Percentiles rank a stretch among this genome's conserved stretches.
Conservation (phyloP, 352 stramenopile genomes). For the Aphanomyces stellatus region DNA sequence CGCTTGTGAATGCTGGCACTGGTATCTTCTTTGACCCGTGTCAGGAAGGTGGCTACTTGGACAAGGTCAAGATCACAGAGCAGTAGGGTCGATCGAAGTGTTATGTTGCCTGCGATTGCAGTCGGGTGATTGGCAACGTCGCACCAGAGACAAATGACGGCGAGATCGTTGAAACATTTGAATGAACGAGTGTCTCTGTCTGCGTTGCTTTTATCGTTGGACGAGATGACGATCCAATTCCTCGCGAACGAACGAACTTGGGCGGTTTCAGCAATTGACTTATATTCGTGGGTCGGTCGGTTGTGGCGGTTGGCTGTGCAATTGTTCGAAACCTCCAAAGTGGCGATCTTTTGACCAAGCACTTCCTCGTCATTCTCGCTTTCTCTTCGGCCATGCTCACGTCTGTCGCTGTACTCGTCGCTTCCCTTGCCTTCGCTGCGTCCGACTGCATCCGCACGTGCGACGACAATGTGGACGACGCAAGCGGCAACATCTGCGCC, state of each 20-base stretch:
- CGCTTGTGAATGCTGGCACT: conserved; percentile 39
- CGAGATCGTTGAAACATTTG: no score
- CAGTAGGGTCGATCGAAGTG: not conserved
- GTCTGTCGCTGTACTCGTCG: not conserved
- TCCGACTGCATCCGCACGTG: not conserved
- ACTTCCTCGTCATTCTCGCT: not conserved
- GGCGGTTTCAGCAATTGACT: no score
- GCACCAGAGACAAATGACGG: no score
- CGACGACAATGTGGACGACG: not conserved
- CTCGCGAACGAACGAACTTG: conserved; percentile 89
- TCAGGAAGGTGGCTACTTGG: conserved; percentile 22
- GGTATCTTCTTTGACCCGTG: conserved; percentile 27
- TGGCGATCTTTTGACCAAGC: not conserved
- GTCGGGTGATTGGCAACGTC: conserved; percentile 42
- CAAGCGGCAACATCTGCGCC: not conserved
- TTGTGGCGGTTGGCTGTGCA: no score
- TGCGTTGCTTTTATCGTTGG: no score
- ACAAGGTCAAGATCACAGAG: not conserved
- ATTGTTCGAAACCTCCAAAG: conserved; percentile 78
- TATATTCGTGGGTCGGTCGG: no score
- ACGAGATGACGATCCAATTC: conserved; percentile 88
- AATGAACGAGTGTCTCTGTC: no score
- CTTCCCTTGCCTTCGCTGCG: not conserved
- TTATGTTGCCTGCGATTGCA: conserved; percentile 16
- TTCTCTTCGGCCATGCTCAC: not conserved